Evolutionary conservation across 805 yeast genomes (phyloP).

Genomic region (Sugiyamaella chiloensis): DNA sequence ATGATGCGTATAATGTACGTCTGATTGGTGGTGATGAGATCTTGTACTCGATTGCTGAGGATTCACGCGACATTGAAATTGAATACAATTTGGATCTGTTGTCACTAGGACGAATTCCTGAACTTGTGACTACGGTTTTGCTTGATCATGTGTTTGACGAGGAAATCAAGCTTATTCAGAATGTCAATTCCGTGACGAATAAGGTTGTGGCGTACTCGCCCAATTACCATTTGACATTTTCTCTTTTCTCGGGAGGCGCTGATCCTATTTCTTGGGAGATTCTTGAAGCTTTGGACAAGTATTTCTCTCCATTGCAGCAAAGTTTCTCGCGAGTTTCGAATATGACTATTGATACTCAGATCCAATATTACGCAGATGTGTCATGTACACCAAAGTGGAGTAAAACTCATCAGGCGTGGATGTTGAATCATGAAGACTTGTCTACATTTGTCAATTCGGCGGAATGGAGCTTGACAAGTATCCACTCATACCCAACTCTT

Average conservation of each 20-base stretch:
- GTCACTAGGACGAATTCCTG: conserved; percentile 60
- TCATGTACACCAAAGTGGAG: conserved; percentile 13
- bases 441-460: conserved; percentile 80
- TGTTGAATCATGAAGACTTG: conserved; percentile 51
- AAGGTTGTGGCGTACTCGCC: conserved; percentile 58
- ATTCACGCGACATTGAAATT: conserved; percentile 39
- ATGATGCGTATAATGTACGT: conserved; percentile 40
- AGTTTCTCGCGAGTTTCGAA: conserved; percentile 56
- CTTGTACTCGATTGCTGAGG: conserved; percentile 44
- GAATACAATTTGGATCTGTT: conserved; percentile 45
- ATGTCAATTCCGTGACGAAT: conserved; percentile 24
- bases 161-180: conserved; percentile 35
- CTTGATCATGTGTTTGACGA: conserved; percentile 44
- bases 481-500: conserved; percentile 60
- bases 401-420: conserved; percentile 21
- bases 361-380: conserved; percentile 59
- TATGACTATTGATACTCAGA: conserved; percentile 74
- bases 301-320: conserved; percentile 55
- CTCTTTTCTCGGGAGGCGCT: conserved; percentile 60
- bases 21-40: conserved; percentile 39
- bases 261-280: conserved; percentile 72
- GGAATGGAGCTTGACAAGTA: conserved; percentile 69
- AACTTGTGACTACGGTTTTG: conserved; percentile 51
- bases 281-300: conserved; percentile 45
- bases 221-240: conserved; percentile 69